These are phyloP conservation scores for Phaseolus lunatus DNA, from an alignment of 306 rosid species.

Conservation along the genomic window DNA sequence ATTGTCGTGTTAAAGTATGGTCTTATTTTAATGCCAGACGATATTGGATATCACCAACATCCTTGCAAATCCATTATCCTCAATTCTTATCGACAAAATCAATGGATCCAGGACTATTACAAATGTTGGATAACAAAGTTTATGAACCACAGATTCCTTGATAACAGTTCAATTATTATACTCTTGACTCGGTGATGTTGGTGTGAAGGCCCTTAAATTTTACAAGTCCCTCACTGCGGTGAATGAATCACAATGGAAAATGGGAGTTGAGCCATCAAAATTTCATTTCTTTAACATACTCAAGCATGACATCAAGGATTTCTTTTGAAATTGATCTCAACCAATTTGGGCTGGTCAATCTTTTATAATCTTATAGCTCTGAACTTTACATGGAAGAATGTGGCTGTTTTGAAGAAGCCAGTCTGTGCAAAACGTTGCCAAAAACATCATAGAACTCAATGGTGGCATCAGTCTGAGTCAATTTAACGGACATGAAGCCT, in stretches of 20 bases:
- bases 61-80: not conserved
- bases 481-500: slow-evolving; percentile 65
- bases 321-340: not conserved
- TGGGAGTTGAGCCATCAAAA: not conserved
- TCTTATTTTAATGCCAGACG: not conserved
- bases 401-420: slow-evolving; percentile 48
- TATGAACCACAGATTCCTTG: not conserved
- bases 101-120: not conserved
- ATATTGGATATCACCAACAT: not conserved
- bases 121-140: slow-evolving; percentile 10
- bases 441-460: slow-evolving; percentile 58
- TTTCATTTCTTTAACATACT: slow-evolving; percentile 6
- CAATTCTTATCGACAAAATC: not conserved
- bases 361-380: not conserved
- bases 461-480: slow-evolving; percentile 52
- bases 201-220: not conserved
- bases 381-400: slow-evolving; percentile 45
- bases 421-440: slow-evolving; percentile 53
- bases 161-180: not conserved
- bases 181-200: not conserved
- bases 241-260: not conserved
- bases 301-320: slow-evolving; percentile 10
- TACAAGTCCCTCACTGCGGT: not conserved
- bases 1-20: not conserved
- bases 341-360: not conserved